These are phyloP conservation scores for Pichia thaimueangensis DNA, from an alignment of 805 yeast genomes.

Conservation along the genomic window DNA sequence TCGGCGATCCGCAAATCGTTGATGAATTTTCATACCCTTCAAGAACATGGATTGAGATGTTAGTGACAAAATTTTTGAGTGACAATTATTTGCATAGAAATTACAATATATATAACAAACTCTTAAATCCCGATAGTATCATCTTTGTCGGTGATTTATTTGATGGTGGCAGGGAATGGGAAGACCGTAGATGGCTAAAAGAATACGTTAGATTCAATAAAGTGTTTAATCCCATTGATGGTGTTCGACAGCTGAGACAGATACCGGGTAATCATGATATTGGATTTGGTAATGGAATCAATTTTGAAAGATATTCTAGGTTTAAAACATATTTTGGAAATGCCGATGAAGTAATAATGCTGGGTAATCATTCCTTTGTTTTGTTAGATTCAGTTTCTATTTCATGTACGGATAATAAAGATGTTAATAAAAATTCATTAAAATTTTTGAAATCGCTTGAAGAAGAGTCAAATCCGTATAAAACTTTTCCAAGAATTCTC, in stretches of 20 bases:
- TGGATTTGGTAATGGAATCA: constrained; percentile 78
- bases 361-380: constrained; percentile 69
- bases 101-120: constrained; percentile 46
- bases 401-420: constrained; percentile 47
- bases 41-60: constrained; percentile 39
- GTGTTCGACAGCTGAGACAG: constrained; percentile 33
- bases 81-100: constrained; percentile 81
- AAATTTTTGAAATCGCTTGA: constrained; percentile 41
- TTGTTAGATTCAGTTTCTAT: constrained; percentile 79
- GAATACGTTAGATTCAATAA: constrained; percentile 65
- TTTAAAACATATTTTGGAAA: constrained; percentile 73
- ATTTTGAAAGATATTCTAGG: constrained; percentile 48
- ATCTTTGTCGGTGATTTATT: constrained; percentile 86
- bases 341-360: constrained; percentile 45
- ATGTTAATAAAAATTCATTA: constrained; percentile 41
- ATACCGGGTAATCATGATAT: constrained; percentile 97
- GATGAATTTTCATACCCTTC: constrained; percentile 86
- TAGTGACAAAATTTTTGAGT: constrained; percentile 50
- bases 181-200: constrained; percentile 49
- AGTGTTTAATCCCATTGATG: constrained; percentile 43
- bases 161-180: constrained; percentile 92
- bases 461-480: constrained; percentile 15
- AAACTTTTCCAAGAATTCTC: constrained; percentile 53
- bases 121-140: constrained; percentile 69
- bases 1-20: constrained; percentile 94